Conservation (phyloP, 139 green algal genomes). For the Trebouxia sp. region DNA sequence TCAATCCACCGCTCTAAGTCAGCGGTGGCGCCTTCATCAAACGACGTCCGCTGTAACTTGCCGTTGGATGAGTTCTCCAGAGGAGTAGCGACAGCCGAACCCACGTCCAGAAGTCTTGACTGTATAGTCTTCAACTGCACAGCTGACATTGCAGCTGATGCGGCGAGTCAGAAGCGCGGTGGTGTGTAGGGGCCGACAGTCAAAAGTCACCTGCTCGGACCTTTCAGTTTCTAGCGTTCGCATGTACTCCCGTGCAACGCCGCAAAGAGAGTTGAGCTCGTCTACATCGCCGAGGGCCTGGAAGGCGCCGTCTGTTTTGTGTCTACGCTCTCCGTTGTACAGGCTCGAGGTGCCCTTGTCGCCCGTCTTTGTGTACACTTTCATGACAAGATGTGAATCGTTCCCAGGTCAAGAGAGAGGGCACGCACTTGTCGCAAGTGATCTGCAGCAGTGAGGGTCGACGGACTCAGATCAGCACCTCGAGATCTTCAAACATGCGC, state of each 20-base stretch:
- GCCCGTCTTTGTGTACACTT: constrained; percentile 92
- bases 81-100: constrained; percentile 90
- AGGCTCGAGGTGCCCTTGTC: constrained; percentile 83
- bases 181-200: too few species aligned
- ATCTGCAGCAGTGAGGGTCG: too few species aligned
- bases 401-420: too few species aligned
- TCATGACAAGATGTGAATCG: constrained; percentile 68
- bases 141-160: too few species aligned
- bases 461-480: too few species aligned
- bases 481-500: too few species aligned
- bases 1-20: constrained; percentile 93
- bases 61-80: constrained; percentile 41
- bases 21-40: constrained; percentile 46
- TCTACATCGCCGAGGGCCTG: constrained; percentile 92
- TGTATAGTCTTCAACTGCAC: constrained; percentile 85
- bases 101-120: constrained; percentile 89
- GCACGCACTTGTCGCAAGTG: too few species aligned
- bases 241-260: constrained; percentile 65
- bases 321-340: constrained; percentile 85
- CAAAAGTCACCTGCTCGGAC: constrained; percentile 31
- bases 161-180: background rate
- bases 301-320: constrained; percentile 85
- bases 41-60: constrained; percentile 73
- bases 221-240: constrained; percentile 17
- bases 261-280: constrained; percentile 87